Evolutionary conservation across 345 rosid species (phyloP).

Genomic region (Citrus mangshanensis): DNA sequence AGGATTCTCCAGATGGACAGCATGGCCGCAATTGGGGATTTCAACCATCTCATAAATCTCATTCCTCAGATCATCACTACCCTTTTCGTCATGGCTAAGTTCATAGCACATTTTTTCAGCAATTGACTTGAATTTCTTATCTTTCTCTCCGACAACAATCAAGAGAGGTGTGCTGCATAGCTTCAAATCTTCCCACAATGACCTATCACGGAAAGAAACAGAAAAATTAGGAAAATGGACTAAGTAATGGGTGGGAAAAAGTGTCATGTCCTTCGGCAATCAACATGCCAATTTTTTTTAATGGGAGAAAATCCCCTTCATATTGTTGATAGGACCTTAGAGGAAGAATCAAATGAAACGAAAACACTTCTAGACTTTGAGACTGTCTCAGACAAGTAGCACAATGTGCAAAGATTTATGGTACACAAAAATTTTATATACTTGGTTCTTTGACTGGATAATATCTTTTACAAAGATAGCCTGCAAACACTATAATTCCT

Average conservation of each 20-base stretch:
- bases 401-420: background rate
- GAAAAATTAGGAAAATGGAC: background rate
- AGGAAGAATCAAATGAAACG: background rate
- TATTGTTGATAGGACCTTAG: background rate
- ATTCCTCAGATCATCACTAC: constrained; percentile 5
- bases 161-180: constrained; percentile 49
- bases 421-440: background rate
- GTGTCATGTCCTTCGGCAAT: background rate
- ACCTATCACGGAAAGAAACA: constrained; percentile 33
- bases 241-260: background rate
- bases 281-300: background rate
- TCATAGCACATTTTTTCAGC: constrained; percentile 43
- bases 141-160: constrained; percentile 66
- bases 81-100: constrained; percentile 21
- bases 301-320: background rate
- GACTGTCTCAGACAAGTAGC: background rate
- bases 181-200: constrained; percentile 85
- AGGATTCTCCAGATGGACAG: constrained; percentile 89
- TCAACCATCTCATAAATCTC: constrained; percentile 45
- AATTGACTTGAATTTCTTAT: constrained; percentile 63
- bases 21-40: constrained; percentile 72
- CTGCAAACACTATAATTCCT: background rate
- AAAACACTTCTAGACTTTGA: background rate
- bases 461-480: background rate
- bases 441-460: background rate